A percentile compares a stretch with the other conserved stretches of the same genome.
These are phyloP conservation scores for Allium sativum DNA, from an alignment of 106 monocot species.

Conservation along the genomic window DNA sequence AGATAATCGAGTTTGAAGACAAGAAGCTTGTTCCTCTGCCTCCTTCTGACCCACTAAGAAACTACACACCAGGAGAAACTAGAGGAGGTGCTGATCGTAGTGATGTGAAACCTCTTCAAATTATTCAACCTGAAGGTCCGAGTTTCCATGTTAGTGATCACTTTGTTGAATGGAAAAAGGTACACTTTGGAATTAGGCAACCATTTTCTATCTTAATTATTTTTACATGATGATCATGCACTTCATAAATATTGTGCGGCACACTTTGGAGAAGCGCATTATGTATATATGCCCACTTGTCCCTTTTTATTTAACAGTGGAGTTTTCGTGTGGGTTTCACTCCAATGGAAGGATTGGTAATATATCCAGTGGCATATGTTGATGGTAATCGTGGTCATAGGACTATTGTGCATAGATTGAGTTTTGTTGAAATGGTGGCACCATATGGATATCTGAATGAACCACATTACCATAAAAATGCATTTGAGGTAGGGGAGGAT, in stretches of 20 bases:
- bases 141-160: constrained; percentile 86
- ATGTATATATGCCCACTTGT: no score
- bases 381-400: constrained; percentile 87
- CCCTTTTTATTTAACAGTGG: constrained; percentile 41
- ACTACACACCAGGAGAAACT: constrained; percentile 90
- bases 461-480: constrained; percentile 94
- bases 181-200: constrained; percentile 3
- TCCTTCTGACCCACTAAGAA: constrained; percentile 85
- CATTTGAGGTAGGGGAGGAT: constrained; percentile 97
- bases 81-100: constrained; percentile 93
- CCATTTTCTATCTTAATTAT: no score
- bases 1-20: constrained; percentile 85
- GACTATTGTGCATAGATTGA: constrained; percentile 77
- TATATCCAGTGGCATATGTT: constrained; percentile 89
- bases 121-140: constrained; percentile 89
- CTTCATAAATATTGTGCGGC: neutral
- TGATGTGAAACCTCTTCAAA: constrained; percentile 84
- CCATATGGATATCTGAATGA: constrained; percentile 98
- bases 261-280: no score
- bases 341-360: constrained; percentile 86
- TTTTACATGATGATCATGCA: no score
- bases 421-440: constrained; percentile 98
- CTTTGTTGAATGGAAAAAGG: constrained; percentile 99
- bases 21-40: constrained; percentile 80
- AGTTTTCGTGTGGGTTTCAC: constrained; percentile 96